A percentile compares a stretch with the other conserved stretches of the same genome.
phyloP scores from a whole-genome alignment of 345 rosid genomes.

The Brassica nigra region DNA sequence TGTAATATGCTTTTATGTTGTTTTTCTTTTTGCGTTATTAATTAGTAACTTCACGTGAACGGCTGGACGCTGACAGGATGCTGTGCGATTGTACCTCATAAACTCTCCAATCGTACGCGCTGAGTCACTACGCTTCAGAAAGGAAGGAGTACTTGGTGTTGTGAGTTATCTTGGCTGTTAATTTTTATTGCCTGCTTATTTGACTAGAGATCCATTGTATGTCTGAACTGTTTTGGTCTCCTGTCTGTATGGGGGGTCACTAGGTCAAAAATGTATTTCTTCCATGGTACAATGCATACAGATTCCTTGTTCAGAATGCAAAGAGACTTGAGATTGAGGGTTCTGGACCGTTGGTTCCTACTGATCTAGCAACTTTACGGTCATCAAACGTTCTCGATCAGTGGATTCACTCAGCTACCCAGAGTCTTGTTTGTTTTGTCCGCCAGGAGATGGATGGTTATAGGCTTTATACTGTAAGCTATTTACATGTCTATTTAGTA shows the following conservation, averaged over 20 bases:
- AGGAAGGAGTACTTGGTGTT: conserved; percentile 88
- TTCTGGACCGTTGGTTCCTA: conserved; percentile 66
- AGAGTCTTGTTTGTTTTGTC: conserved; percentile 94
- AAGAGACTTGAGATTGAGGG: conserved; percentile 96
- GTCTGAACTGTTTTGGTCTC: conserved; percentile 16
- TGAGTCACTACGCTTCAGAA: conserved; percentile 88
- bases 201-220: conserved; percentile 17
- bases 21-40: conserved; percentile 6
- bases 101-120: conserved; percentile 99
- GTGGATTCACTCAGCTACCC: conserved; percentile 98
- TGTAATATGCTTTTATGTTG: neutral
- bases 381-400: conserved; percentile 94
- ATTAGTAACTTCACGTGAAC: conserved; percentile 15
- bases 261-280: conserved; percentile 99
- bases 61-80: conserved; percentile 59
- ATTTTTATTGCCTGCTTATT: conserved; percentile 4
- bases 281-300: conserved; percentile 99
- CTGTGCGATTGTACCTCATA: conserved; percentile 85
- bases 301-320: conserved; percentile 97
- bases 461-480: conserved; percentile 87
- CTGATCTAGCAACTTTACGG: conserved; percentile 58
- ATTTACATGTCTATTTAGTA: neutral
- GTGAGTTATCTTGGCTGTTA: conserved; percentile 57
- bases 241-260: conserved; percentile 17
- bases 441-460: conserved; percentile 89